Conservation (phyloP, 2,329 filamentous ascomycete genomes). For the Tolypocladium sp. region DNA sequence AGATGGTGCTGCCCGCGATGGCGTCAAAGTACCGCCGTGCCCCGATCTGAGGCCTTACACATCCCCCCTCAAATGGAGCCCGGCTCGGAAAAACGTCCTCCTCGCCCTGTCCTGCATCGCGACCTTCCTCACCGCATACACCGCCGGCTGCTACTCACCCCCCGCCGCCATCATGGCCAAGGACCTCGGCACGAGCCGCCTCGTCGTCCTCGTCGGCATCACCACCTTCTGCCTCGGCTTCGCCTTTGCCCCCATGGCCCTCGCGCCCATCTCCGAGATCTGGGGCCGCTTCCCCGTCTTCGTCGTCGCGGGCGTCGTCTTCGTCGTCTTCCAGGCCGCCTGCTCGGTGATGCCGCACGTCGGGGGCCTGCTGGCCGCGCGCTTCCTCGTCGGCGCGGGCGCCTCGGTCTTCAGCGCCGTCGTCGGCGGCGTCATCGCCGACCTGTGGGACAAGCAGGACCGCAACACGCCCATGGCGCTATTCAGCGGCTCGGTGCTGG, state of each 20-base stretch:
- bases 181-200: constrained; percentile 54
- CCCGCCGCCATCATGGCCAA: constrained; percentile 54
- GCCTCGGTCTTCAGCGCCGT: constrained; percentile 77
- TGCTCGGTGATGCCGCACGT: constrained; percentile 64
- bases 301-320: constrained; percentile 61
- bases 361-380: constrained; percentile 63
- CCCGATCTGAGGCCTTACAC: constrained; percentile 59
- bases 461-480: constrained; percentile 86
- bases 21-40: constrained; percentile 37
- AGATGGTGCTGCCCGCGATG: constrained; percentile 3
- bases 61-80: constrained; percentile 67
- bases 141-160: constrained; percentile 72
- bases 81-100: constrained; percentile 58
- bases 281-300: constrained; percentile 82
- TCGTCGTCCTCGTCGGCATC: constrained; percentile 66
- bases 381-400: constrained; percentile 71
- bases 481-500: constrained; percentile 70
- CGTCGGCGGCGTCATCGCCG: constrained; percentile 84
- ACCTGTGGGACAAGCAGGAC: constrained; percentile 70
- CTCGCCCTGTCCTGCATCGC: constrained; percentile 67
- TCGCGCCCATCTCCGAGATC: constrained; percentile 82
- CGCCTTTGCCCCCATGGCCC: constrained; percentile 73
- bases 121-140: constrained; percentile 70
- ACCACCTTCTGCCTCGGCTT: constrained; percentile 79
- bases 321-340: constrained; percentile 60